Base-by-base conservation (phyloP, 106 monocot species). In the Platanthera guangdongensis region DNA sequence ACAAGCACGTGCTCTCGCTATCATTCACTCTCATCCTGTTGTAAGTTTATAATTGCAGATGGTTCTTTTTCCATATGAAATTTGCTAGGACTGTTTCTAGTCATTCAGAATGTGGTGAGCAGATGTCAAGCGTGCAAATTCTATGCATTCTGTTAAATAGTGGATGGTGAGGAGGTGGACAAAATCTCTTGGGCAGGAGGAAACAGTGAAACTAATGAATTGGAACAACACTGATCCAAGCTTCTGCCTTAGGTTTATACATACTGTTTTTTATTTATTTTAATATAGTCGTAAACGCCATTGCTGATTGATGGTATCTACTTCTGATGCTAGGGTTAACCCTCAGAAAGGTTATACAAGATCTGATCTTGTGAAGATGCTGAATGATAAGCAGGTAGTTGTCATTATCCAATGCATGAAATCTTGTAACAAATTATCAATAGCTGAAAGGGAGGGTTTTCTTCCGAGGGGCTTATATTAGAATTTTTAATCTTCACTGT, bases 81-180 rank as follows among this genome's bases (percentile, higher is more conserved):
- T 74, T n/a, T 65, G 30, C 45, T 67, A 65, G 80, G 14, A 74
- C 5, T 73, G 2, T 62, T 79, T n/a, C 11, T 59, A 48, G 7
- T 28, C 12, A 39, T 68, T 68, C 15, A 68, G 47, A 50, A 55
- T n/a, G 22, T 21, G 28, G 8, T 73, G 10, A 48, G 15, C 50
- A 60, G 10, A 22, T 53, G 7, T 21, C 18, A 28, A 10, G 9
- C 14, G 48, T 10, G 30, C 62, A 51, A 50, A 11, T 51, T 51
- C 11, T 50, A 11, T 80, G 51, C 77, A 83, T 70, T 70, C 55
- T 81, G 22, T 32, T 85, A 15, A 86, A 74, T 67, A 97, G 97
- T 99, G 97, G 97, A 94, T 99, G 91, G 97, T 99, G 52, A 91
- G 97, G 76, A 91, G 97, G 83, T 99, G 97, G 97, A 89, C 51